Evolutionary conservation across 2,329 filamentous ascomycete species (phyloP).

Genomic region (Pyricularia sp.): DNA sequence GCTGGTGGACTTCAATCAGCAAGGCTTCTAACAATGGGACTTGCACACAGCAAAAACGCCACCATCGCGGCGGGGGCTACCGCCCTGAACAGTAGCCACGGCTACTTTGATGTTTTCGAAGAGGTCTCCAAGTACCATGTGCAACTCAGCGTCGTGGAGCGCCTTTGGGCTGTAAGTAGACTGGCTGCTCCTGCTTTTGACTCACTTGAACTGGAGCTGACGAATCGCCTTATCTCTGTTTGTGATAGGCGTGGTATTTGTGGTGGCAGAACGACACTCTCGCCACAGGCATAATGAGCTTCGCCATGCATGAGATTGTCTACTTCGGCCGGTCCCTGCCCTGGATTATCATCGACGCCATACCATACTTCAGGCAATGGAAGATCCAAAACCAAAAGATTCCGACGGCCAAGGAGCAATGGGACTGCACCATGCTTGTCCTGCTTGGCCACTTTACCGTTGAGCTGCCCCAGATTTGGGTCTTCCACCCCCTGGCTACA

Average conservation of each 20-base stretch:
- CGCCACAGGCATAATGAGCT: conserved; percentile 96
- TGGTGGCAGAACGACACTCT: conserved; percentile 98
- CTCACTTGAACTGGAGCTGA: conserved; percentile 6
- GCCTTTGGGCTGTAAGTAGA: conserved; percentile 69
- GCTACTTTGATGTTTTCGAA: conserved; percentile 50
- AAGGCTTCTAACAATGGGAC: conserved; percentile 7
- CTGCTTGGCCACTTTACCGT: conserved; percentile 95
- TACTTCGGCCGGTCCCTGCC: conserved; percentile 91
- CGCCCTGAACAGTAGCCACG: conserved; percentile 36
- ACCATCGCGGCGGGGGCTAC: conserved; percentile 27
- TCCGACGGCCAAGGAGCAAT: conserved; percentile 87
- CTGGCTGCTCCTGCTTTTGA: background rate
- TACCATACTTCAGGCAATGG: conserved; percentile 83
- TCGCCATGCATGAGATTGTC: conserved; percentile 84
- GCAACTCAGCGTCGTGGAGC: conserved; percentile 77
- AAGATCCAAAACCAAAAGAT: conserved; percentile 91
- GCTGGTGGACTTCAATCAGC: conserved; percentile 7
- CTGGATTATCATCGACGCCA: conserved; percentile 84
- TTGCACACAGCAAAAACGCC: conserved; percentile 26
- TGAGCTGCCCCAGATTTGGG: conserved; percentile 96
- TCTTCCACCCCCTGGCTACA: conserved; percentile 95
- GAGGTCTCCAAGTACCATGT: conserved; percentile 67
- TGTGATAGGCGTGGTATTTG: conserved; percentile 70
- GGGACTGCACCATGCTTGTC: conserved; percentile 86
- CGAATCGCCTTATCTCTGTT: conserved; percentile 9